Base-by-base conservation (phyloP, 768 basidiomycete species). In the Clitopilus hobsonii region DNA sequence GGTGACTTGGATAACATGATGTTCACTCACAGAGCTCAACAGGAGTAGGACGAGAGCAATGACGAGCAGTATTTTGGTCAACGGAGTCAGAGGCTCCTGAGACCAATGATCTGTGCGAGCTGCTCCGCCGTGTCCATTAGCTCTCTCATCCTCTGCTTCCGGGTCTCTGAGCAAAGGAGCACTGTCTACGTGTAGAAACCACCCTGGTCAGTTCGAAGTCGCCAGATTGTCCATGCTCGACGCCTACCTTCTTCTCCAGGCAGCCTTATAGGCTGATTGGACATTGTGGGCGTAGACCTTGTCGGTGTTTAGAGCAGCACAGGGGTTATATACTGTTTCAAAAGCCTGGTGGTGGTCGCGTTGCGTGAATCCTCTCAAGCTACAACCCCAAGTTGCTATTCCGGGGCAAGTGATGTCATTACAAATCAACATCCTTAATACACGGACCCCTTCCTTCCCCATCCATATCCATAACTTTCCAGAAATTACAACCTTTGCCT, bases 61-160 rank as follows among this genome's bases (percentile, higher is more conserved):
- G 18, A 86, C 75, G 10, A 93, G 83, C 1, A 98, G 84, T 51
- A 92, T 74, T 74, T 92, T 89, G 50, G 92, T 86, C 57, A 97
- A 80, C 20, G 88, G 78, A 0, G 93, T 92, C 29, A 98, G 80
- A 1, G 89, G 88, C 63, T 92, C 88, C 59, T 86, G 84, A 3
- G 84, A 81, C 55, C 84, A 74, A 10, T 80, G 69, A 24, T 81
- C 76, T 41, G 88, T 63, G 38, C 73, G 80, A 58, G 83, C 71
- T 38, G 74, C 56, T 52, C 83, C 68, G 0, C 77, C 61, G 49
- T 56, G 55, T n/a, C 60, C 61, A 28, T 58, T 60, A 48, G 45
- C 58, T 32, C 62, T 64, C 45, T 61, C 65, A 25, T 67, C 16
- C 49, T 32, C 41, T 20, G 41, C 70, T 16, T 75, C 78, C 25